A percentile compares a stretch with the other conserved stretches of the same genome.
phyloP scores from a whole-genome alignment of 208 protist species.

The Vickermania spadyakhi region DNA sequence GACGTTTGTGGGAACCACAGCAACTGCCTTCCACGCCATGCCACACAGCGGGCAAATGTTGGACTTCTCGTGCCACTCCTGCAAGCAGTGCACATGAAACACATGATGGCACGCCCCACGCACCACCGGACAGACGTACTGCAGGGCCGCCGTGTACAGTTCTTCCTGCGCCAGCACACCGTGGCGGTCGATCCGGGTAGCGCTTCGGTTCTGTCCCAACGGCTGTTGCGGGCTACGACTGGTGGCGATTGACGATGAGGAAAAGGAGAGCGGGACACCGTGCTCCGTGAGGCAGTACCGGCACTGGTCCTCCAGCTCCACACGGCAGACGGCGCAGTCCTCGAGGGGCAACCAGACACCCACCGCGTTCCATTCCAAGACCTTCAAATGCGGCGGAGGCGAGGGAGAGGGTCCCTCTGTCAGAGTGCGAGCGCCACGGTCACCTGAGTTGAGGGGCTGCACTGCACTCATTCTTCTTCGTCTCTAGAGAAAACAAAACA shows the following conservation, averaged over 20 bases:
- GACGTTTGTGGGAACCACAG: neutral
- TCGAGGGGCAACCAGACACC: neutral
- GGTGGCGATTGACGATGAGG: neutral
- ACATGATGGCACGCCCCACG: conserved; percentile 95
- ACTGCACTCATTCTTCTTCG: no score
- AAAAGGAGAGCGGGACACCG: neutral
- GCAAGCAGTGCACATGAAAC: conserved; percentile 96
- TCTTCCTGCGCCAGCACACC: neutral
- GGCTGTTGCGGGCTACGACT: neutral
- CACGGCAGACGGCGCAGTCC: neutral
- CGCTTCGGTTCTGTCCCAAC: neutral
- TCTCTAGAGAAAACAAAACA: no score
- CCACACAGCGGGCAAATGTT: conserved; percentile 93
- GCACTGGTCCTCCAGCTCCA: neutral
- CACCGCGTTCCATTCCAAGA: neutral
- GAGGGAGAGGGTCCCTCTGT: no score
- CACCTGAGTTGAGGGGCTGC: no score
- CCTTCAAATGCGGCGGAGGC: neutral
- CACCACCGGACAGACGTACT: conserved; percentile 78
- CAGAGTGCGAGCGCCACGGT: no score
- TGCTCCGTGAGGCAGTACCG: neutral
- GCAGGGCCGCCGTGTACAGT: neutral
- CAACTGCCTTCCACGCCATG: conserved; percentile 73
- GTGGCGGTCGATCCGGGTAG: neutral
- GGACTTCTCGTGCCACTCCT: conserved; percentile 89